Evolutionary conservation across 2,329 filamentous ascomycete genomes (phyloP), one percentile per base, ranked within the genome.

Genomic region (Nothopassalora personata): DNA sequence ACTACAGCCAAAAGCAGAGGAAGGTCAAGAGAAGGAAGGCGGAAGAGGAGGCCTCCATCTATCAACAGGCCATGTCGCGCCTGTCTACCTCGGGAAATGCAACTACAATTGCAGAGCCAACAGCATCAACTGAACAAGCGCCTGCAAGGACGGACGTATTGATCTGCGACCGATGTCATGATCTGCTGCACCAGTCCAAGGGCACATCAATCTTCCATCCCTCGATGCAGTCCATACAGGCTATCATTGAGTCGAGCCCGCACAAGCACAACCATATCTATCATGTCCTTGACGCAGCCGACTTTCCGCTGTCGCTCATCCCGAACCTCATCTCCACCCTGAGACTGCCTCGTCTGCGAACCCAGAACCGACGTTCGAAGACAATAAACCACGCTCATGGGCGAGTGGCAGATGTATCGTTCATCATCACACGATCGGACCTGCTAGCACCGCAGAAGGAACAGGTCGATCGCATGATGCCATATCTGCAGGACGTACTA

Each of bases 181-280:
- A 86, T 34, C 80, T 99, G 28, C 74, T 88, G 23, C 86, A 97
- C 73, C 87, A 97, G 71, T 84, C 85, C 60, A 79, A 81, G 15
- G 89, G 88, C 7, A 76, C 83, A 15, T 81, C 89, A 5, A 93
- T 95, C 66, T 82, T 84, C 57, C 90, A 96, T 70, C 94, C 94
- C 0, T 87, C 87, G 0, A 82, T 97, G 63, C 83, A 91, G 47
- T 86, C 90, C 2, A 86, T 99, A 54, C 85, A 86, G 64, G 87
- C 91, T 63, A 96, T 91, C 15, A 88, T 99, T 54, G 82, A 87
- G 55, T 90, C 96, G 73, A 96, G 93, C 1, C 92, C 92, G 0
- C 87, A 95, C 75, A 89, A 89, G 71, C 84, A 89, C 71, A 97
- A 99, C 69, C 90, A 97, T 74, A 87, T 99, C 61, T 99, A 97